Evolutionary conservation across 495 filamentous ascomycete species (phyloP).

Genomic region (Glutinoglossum americanum): DNA sequence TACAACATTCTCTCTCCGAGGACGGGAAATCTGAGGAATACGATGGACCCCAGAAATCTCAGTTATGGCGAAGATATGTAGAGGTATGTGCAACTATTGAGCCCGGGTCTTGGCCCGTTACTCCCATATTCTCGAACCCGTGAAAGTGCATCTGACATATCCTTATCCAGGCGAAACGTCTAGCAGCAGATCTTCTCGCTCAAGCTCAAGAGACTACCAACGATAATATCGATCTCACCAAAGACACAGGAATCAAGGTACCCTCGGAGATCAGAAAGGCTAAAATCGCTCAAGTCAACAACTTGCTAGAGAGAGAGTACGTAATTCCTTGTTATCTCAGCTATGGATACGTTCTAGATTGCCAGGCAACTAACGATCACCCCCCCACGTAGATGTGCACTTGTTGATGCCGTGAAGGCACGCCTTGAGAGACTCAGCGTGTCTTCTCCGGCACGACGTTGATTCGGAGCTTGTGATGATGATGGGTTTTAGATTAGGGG

Average conservation of each 20-base stretch:
- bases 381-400: background rate
- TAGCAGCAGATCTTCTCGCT: constrained; percentile 29
- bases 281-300: constrained; percentile 46
- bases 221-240: constrained; percentile 12
- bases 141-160: background rate
- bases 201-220: constrained; percentile 22
- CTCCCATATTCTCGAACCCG: background rate
- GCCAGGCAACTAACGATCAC: background rate
- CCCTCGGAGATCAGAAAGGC: constrained; percentile 44
- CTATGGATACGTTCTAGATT: too few species aligned
- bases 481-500: background rate
- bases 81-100: constrained; percentile 16
- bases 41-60: constrained; percentile 12
- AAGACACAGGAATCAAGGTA: constrained; percentile 19
- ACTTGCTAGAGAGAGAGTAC: constrained; percentile 44
- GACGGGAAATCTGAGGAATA: constrained; percentile 5
- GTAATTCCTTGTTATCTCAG: background rate
- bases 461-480: background rate
- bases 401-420: constrained; percentile 1
- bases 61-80: constrained; percentile 22
- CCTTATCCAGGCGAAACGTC: constrained; percentile 19
- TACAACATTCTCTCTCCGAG: constrained; percentile 21
- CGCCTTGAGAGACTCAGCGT: constrained; percentile 4
- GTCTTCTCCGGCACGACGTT: background rate
- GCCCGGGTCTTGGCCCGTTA: constrained; percentile 12